Conservation (phyloP, 2,329 filamentous ascomycete genomes). For the Beauveria australis region DNA sequence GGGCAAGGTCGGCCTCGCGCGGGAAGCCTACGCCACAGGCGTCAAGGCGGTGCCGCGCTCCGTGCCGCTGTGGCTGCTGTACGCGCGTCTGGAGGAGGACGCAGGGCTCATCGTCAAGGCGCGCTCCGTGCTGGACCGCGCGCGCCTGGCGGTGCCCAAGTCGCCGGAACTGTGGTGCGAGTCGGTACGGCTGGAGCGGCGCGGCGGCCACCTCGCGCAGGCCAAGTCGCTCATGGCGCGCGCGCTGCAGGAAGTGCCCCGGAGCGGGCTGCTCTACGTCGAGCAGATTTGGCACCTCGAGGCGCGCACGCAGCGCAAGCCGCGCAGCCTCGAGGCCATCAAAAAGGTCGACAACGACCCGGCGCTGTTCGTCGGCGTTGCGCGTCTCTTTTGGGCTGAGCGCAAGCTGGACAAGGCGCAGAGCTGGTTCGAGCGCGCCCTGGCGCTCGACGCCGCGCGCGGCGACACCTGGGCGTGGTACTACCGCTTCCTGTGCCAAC, state of each 20-base stretch:
- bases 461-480: constrained; percentile 99
- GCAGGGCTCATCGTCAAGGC: constrained; percentile 81
- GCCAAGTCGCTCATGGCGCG: constrained; percentile 90
- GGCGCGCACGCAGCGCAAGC: constrained; percentile 82
- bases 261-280: constrained; percentile 79
- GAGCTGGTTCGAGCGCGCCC: constrained; percentile 95
- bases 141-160: constrained; percentile 79
- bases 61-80: constrained; percentile 82
- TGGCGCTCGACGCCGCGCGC: constrained; percentile 74
- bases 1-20: constrained; percentile 70
- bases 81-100: constrained; percentile 79
- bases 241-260: constrained; percentile 84
- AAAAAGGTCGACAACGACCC: constrained; percentile 95
- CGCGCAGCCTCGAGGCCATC: constrained; percentile 85
- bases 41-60: constrained; percentile 80
- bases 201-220: constrained; percentile 73
- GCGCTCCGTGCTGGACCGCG: constrained; percentile 85
- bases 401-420: constrained; percentile 86
- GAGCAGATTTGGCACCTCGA: constrained; percentile 97
- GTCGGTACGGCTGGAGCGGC: constrained; percentile 84
- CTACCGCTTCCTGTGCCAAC: constrained; percentile 83
- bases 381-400: constrained; percentile 93
- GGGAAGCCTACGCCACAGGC: constrained; percentile 82
- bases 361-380: constrained; percentile 80
- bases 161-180: constrained; percentile 82